A percentile compares a stretch with the other conserved stretches of the same genome.
These are phyloP conservation scores for Candida incommunis DNA, from an alignment of 805 yeast species.

Conservation along the genomic window DNA sequence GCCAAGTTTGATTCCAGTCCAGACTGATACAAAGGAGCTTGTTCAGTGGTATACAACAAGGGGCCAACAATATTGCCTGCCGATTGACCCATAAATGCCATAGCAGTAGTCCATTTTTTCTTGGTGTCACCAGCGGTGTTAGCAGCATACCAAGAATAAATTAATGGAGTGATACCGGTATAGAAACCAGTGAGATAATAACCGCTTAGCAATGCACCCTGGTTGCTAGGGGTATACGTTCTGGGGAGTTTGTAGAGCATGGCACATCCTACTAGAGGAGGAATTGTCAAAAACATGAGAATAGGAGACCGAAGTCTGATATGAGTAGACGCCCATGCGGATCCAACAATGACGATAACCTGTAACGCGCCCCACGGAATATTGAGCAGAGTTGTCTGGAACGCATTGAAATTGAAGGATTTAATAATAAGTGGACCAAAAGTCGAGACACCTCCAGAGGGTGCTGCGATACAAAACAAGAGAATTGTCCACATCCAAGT, in stretches of 20 bases:
- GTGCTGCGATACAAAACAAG: constrained; percentile 16
- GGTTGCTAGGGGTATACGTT: constrained; percentile 10
- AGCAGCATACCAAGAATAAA: constrained; percentile 14
- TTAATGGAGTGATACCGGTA: constrained; percentile 12
- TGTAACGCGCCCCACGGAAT: constrained; percentile 23
- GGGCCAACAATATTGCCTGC: constrained; percentile 37
- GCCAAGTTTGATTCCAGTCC: constrained; percentile 7
- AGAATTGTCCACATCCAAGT: constrained; percentile 21
- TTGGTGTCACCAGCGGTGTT: constrained; percentile 23
- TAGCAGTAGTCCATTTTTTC: constrained; percentile 12
- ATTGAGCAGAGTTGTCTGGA: constrained; percentile 19
- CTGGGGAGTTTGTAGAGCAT: constrained; percentile 6
- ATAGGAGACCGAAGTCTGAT: constrained; percentile 10
- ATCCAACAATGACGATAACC: constrained; percentile 14
- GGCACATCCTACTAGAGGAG: constrained; percentile 21
- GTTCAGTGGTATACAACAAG: constrained; percentile 5
- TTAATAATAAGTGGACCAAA: constrained; percentile 16
- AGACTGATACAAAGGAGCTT: constrained; percentile 6
- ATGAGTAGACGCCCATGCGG: constrained; percentile 12
- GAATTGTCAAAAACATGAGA: constrained; percentile 18
- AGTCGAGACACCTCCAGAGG: constrained; percentile 19
- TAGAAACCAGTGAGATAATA: constrained; percentile 15
- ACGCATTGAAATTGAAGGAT: constrained; percentile 17
- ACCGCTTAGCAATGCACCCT: constrained; percentile 18
- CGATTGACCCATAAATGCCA: constrained; percentile 14